Evolutionary conservation across 495 filamentous ascomycete genomes (phyloP).

Genomic region (Neurospora africana): DNA sequence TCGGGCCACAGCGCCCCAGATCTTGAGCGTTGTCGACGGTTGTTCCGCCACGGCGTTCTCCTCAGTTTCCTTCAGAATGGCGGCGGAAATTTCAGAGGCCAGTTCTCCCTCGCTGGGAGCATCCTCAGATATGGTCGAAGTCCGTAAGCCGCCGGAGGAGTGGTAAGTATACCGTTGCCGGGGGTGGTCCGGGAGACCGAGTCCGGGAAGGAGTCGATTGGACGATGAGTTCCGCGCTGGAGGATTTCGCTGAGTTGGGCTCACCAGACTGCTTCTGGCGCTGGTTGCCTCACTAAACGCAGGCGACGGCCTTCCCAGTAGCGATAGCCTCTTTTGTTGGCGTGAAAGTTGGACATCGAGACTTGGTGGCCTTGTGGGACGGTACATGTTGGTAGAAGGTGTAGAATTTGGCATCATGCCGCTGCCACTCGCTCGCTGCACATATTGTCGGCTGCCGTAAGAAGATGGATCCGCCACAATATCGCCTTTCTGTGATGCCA

Average conservation of each 20-base stretch:
- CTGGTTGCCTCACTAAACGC: neutral
- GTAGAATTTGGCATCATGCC: neutral
- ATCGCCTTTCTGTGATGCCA: neutral
- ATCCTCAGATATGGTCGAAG: neutral
- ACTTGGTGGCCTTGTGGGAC: neutral
- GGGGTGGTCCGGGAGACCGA: neutral
- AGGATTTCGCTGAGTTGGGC: neutral
- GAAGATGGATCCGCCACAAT: neutral
- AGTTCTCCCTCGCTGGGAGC: neutral
- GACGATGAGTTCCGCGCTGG: neutral
- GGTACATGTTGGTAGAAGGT: neutral
- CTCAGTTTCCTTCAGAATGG: neutral
- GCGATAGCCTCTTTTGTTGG: neutral
- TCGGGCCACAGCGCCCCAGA: constrained; percentile 1
- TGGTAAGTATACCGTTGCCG: neutral
- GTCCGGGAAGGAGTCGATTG: neutral
- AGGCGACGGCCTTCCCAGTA: neutral
- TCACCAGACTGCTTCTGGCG: neutral
- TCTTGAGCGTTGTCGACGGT: neutral
- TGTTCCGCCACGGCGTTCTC: neutral
- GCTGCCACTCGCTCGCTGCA: neutral
- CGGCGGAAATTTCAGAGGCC: neutral
- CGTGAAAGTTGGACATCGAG: neutral
- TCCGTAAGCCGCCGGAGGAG: neutral
- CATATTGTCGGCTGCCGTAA: neutral